Evolutionary conservation across 1,284 basidiomycete genomes (phyloP), one percentile per base, ranked within the genome.

Genomic region (Pseudozyma hubeiensis): DNA sequence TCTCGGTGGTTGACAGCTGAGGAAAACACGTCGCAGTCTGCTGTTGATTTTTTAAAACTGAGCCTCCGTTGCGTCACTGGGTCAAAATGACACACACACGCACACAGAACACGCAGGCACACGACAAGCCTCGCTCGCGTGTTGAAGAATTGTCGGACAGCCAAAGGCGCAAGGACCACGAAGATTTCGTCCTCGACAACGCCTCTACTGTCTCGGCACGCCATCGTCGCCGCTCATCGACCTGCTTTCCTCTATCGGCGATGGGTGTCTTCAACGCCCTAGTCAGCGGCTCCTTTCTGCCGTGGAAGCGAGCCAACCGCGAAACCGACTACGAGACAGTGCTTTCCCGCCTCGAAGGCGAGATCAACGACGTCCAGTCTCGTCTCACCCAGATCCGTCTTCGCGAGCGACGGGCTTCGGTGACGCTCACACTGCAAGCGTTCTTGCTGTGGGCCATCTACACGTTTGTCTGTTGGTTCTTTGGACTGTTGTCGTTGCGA

Each of bases 331-430:
- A 88, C 73, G 88, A 88, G 64, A 85, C 86, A 3, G 81, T 87
- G 29, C 86, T 89, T 11, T 83, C 86, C 5, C 81, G 81, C 1
- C 84, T 88, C 10, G 85, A 87, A 16, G 80, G 82, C 19, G 85
- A 87, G 31, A 88, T 89, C 68, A 78, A 82, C 33, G 82, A 85
- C 14, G 85, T 87, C 29, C 92, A 96, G 85, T 88, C 89, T 37
- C 89, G 90, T 64, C 89, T 99, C 8, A 91, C 92, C 1, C 94
- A 95, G 82, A 92, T 98, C 78, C 90, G 93, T 10, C 86, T 93
- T 50, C 90, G 94, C 29, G 92, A 97, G 85, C 89, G 93, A 40
- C 88, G 94, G 3, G 88, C 92, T 3, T 91, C 91, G 11, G 87
- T 95, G 47, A 87, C 92, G 33, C 89, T 93, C 49, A 94, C 94